These are phyloP conservation scores for Puccinia triticina DNA, from an alignment of 1,284 basidiomycete genomes.

Conservation along the genomic window DNA sequence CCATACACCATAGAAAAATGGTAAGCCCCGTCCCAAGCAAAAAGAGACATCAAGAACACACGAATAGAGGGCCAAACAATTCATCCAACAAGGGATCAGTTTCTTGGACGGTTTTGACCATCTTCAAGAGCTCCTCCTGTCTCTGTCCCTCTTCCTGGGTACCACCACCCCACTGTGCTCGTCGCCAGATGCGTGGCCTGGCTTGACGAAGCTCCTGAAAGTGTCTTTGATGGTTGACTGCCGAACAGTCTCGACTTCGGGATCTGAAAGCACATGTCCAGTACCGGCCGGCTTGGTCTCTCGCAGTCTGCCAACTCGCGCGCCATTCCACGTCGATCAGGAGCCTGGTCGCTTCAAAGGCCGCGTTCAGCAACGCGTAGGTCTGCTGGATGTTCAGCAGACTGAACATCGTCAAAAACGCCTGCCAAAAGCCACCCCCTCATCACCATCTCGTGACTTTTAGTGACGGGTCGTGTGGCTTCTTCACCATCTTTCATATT, in stretches of 20 bases:
- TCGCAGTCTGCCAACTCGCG: not conserved
- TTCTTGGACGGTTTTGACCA: constrained; percentile 3
- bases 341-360: constrained; percentile 4
- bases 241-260: not conserved
- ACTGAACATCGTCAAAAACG: constrained; percentile 20
- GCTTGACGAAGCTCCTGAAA: not conserved
- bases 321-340: constrained; percentile 23
- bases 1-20: too few species aligned
- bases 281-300: constrained; percentile 30
- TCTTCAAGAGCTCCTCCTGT: not conserved
- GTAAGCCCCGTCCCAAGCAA: too few species aligned
- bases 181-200: not conserved
- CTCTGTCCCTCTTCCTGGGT: not conserved
- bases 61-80: constrained; percentile 31
- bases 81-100: not conserved
- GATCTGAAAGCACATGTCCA: not conserved
- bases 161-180: not conserved
- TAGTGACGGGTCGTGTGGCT: too few species aligned
- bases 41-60: not conserved
- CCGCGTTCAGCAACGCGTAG: not conserved
- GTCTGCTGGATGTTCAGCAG: constrained; percentile 32
- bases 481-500: too few species aligned
- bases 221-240: constrained; percentile 3
- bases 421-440: not conserved
- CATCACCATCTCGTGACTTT: too few species aligned